Evolutionary conservation across 1,284 basidiomycete species (phyloP).

Genomic region (Mycena citricolor): DNA sequence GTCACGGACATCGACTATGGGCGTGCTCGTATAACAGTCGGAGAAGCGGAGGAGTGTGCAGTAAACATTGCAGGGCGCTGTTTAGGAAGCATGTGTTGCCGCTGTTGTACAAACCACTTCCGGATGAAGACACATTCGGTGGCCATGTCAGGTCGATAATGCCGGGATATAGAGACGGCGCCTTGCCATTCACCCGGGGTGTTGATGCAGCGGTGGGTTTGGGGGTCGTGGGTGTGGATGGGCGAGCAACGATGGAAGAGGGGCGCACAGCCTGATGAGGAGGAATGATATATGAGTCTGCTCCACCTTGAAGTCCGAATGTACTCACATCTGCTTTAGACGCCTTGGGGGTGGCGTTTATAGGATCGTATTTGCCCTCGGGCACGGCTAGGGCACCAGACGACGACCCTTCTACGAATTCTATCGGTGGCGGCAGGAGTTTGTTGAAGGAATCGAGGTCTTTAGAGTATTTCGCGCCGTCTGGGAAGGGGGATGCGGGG

Average conservation of each 20-base stretch:
- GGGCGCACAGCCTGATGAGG: conserved; percentile 22
- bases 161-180: conserved; percentile 44
- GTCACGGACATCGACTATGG: conserved; percentile 48
- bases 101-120: conserved; percentile 79
- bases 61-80: conserved; percentile 89
- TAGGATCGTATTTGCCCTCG: conserved; percentile 75
- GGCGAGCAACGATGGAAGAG: conserved; percentile 23
- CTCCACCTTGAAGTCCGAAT: no score
- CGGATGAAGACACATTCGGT: conserved; percentile 37
- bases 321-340: conserved; percentile 42
- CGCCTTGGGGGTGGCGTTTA: conserved; percentile 59
- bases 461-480: conserved; percentile 53
- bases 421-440: conserved; percentile 69
- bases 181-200: conserved; percentile 23
- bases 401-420: conserved; percentile 80
- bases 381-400: conserved; percentile 65
- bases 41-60: conserved; percentile 92
- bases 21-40: conserved; percentile 64
- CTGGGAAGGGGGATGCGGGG: conserved; percentile 45
- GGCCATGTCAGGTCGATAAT: conserved; percentile 64
- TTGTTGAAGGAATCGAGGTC: conserved; percentile 74
- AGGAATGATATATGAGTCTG: no score
- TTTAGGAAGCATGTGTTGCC: conserved; percentile 99
- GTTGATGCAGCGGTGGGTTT: conserved; percentile 22
- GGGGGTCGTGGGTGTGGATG: conserved; percentile 28